Conservation (phyloP, 1,284 basidiomycete species). For the Leucocoprinus gongylophorus region DNA sequence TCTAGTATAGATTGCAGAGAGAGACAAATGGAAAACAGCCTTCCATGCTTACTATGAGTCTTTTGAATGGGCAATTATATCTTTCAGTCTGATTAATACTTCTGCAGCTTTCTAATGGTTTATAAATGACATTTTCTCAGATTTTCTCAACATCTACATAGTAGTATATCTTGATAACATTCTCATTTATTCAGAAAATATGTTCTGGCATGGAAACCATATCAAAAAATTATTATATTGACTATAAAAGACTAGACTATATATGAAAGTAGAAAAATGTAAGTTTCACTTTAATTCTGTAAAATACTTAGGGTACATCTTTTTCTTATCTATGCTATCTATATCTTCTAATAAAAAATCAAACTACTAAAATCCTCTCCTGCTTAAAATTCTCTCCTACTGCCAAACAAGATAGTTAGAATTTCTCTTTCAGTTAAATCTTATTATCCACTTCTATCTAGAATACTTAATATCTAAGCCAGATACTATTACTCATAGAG, state of each 20-base stretch:
- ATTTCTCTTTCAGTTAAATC: too few relatives aligned
- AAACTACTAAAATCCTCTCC: constrained; percentile 13
- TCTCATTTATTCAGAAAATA: constrained; percentile 5
- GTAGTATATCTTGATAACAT: constrained; percentile 9
- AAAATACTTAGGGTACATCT: too few relatives aligned
- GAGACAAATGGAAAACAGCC: constrained; percentile 13
- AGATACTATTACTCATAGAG: not conserved
- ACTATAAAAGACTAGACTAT: not conserved
- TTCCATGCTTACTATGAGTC: constrained; percentile 19
- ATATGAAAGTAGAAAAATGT: too few relatives aligned
- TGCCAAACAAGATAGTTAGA: not conserved
- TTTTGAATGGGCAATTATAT: constrained; percentile 32
- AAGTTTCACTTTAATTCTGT: too few relatives aligned
- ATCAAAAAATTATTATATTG: not conserved
- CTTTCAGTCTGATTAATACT: constrained; percentile 28
- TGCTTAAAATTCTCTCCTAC: too few relatives aligned
- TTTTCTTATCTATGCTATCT: not conserved
- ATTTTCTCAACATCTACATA: too few relatives aligned
- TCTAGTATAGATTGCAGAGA: constrained; percentile 25
- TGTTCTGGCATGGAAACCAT: not conserved
- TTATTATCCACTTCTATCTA: not conserved
- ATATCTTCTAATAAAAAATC: constrained; percentile 27
- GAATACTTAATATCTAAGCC: not conserved
- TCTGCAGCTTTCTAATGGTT: too few relatives aligned
- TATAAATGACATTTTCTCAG: too few relatives aligned